phyloP scores from a whole-genome alignment of 495 filamentous ascomycete genomes.

The Lasiosphaeria ovina region DNA sequence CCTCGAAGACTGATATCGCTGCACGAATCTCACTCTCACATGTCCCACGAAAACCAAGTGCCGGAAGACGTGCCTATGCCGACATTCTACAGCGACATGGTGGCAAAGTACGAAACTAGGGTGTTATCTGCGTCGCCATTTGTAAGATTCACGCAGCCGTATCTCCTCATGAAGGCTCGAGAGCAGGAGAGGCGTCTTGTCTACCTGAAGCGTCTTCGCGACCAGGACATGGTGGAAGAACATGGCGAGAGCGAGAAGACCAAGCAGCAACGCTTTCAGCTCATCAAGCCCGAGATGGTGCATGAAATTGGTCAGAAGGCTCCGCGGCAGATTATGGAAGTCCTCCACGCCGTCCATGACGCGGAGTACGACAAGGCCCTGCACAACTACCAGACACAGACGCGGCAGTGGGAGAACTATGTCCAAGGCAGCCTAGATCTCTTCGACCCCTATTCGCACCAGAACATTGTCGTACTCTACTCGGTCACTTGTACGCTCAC shows the following conservation, averaged over 20 bases:
- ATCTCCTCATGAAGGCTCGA: constrained; percentile 84
- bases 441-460: constrained; percentile 91
- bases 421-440: constrained; percentile 77
- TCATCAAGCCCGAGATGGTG: constrained; percentile 94
- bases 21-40: constrained; percentile 42
- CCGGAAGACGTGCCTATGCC: constrained; percentile 87
- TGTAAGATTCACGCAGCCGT: constrained; percentile 90
- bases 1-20: constrained; percentile 39
- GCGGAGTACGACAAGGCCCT: constrained; percentile 94
- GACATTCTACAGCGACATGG: constrained; percentile 90
- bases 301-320: constrained; percentile 72
- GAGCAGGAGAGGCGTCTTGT: constrained; percentile 82
- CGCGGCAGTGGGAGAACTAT: constrained; percentile 91
- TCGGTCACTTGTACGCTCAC: constrained; percentile 88
- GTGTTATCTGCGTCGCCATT: constrained; percentile 96
- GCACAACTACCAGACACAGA: constrained; percentile 92
- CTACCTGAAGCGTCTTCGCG: constrained; percentile 76
- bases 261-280: constrained; percentile 69
- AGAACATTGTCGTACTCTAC: constrained; percentile 93
- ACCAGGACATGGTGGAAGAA: constrained; percentile 66
- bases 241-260: constrained; percentile 56
- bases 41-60: constrained; percentile 54
- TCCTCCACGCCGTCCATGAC: constrained; percentile 89
- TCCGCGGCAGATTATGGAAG: constrained; percentile 83
- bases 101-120: constrained; percentile 85